Conservation (phyloP, 805 yeast genomes). For the Debaryomyces maramus region DNA sequence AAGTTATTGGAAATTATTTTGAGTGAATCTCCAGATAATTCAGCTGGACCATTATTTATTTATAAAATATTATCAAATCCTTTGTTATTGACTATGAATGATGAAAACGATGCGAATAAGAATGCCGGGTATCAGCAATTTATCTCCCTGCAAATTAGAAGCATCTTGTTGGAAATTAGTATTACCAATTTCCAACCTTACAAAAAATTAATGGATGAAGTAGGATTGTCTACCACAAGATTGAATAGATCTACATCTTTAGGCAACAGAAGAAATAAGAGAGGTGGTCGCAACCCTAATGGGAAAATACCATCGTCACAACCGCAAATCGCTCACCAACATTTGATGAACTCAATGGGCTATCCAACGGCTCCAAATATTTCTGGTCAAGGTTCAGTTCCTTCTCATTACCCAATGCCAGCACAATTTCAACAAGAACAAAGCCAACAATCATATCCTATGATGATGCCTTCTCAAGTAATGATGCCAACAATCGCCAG, state of each 20-base stretch:
- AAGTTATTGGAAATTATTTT: conserved; percentile 57
- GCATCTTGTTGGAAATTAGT: conserved; percentile 59
- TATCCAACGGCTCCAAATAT: neutral
- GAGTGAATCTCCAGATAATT: conserved; percentile 61
- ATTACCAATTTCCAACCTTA: conserved; percentile 65
- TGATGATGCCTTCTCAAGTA: conserved; percentile 6
- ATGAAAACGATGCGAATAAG: conserved; percentile 40
- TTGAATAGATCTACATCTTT: conserved; percentile 26
- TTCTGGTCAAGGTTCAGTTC: neutral
- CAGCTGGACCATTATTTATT: conserved; percentile 56
- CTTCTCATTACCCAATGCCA: neutral
- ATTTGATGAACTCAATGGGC: conserved; percentile 4
- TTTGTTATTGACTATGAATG: conserved; percentile 39
- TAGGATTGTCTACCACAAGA: conserved; percentile 58
- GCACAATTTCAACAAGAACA: conserved; percentile 5
- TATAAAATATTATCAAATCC: conserved; percentile 79
- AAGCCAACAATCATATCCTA: conserved; percentile 4
- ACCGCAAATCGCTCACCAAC: conserved; percentile 3
- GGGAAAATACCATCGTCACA: neutral
- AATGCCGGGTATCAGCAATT: conserved; percentile 48
- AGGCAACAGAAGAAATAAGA: conserved; percentile 21
- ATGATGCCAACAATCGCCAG: conserved; percentile 3
- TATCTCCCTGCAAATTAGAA: conserved; percentile 60
- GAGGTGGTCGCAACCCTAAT: conserved; percentile 2
- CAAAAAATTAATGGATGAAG: conserved; percentile 87